phyloP scores from a whole-genome alignment of 2,329 filamentous ascomycete species.

The Tolypocladium tundrense region DNA sequence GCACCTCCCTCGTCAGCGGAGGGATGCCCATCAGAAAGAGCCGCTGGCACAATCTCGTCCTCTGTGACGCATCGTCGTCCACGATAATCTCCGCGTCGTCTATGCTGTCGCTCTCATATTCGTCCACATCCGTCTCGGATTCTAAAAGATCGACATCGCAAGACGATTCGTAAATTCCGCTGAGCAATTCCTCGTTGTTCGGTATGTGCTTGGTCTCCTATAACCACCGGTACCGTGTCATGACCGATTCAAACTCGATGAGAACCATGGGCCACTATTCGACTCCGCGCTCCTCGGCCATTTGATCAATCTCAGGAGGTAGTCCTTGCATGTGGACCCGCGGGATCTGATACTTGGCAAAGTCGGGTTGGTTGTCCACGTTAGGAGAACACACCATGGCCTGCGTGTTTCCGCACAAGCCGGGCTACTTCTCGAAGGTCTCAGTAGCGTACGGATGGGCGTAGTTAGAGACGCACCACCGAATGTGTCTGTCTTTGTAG shows the following conservation, averaged over 20 bases:
- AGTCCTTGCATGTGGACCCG: slow-evolving; percentile 1
- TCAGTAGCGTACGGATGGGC: slow-evolving; percentile 16
- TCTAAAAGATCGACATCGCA: not conserved
- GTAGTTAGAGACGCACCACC: slow-evolving; percentile 21
- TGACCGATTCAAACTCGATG: slow-evolving; percentile 13
- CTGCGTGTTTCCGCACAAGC: slow-evolving; percentile 12
- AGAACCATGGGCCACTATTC: slow-evolving; percentile 19
- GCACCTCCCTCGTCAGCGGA: slow-evolving; percentile 5
- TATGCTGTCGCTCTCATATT: slow-evolving; percentile 30
- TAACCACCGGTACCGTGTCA: slow-evolving; percentile 10
- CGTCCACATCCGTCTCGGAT: slow-evolving; percentile 8
- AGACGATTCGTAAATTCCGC: slow-evolving; percentile 7
- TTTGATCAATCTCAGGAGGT: not conserved
- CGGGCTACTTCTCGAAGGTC: slow-evolving; percentile 14
- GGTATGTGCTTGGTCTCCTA: slow-evolving; percentile 1
- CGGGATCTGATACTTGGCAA: slow-evolving; percentile 15
- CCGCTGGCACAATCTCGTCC: slow-evolving; percentile 1
- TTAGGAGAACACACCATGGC: slow-evolving; percentile 24
- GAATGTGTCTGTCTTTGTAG: slow-evolving; percentile 6
- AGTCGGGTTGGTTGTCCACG: slow-evolving; percentile 15
- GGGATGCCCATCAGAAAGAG: not conserved
- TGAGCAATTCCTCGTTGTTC: not conserved
- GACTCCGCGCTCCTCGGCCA: slow-evolving; percentile 5
- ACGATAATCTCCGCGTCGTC: slow-evolving; percentile 21
- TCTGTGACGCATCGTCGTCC: slow-evolving; percentile 9